Conservation (phyloP, 495 filamentous ascomycete genomes). For the Aspergillus avenaceus region DNA sequence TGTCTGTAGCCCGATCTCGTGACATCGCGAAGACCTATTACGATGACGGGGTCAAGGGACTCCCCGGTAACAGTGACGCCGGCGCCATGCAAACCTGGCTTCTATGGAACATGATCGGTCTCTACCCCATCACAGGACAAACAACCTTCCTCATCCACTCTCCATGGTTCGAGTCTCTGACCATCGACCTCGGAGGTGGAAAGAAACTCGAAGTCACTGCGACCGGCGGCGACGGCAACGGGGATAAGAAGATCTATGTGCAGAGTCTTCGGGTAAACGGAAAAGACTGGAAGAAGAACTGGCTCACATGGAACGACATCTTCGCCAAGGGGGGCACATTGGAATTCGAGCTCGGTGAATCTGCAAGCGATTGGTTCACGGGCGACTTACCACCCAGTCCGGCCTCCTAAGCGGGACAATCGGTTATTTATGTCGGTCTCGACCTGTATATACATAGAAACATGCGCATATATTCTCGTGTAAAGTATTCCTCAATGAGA, state of each 20-base stretch:
- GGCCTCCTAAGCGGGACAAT: slow-evolving; percentile 24
- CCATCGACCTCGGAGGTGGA: slow-evolving; percentile 41
- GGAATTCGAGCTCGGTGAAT: slow-evolving; percentile 48
- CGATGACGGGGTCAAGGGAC: slow-evolving; percentile 30
- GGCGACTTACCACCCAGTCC: slow-evolving; percentile 52
- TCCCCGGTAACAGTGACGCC: slow-evolving; percentile 57
- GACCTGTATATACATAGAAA: too few species aligned
- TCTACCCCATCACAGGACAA: slow-evolving; percentile 53
- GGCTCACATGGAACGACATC: slow-evolving; percentile 52
- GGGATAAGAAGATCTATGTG: slow-evolving; percentile 38
- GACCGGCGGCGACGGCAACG: slow-evolving; percentile 38
- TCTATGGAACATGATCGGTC: slow-evolving; percentile 57
- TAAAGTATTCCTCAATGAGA: too few species aligned
- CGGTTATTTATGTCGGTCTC: background rate
- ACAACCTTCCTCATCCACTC: slow-evolving; percentile 53
- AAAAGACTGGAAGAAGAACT: slow-evolving; percentile 44
- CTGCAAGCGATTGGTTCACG: slow-evolving; percentile 42
- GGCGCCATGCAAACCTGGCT: slow-evolving; percentile 60
- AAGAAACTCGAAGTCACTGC: slow-evolving; percentile 44
- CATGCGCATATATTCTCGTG: too few species aligned
- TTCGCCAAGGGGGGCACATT: slow-evolving; percentile 51
- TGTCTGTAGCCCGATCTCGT: slow-evolving; percentile 35
- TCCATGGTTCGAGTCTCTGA: slow-evolving; percentile 52
- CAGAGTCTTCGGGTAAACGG: slow-evolving; percentile 49
- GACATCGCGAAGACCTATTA: slow-evolving; percentile 38